Conservation (phyloP, 2,329 filamentous ascomycete species). For the Balansia obtecta region DNA sequence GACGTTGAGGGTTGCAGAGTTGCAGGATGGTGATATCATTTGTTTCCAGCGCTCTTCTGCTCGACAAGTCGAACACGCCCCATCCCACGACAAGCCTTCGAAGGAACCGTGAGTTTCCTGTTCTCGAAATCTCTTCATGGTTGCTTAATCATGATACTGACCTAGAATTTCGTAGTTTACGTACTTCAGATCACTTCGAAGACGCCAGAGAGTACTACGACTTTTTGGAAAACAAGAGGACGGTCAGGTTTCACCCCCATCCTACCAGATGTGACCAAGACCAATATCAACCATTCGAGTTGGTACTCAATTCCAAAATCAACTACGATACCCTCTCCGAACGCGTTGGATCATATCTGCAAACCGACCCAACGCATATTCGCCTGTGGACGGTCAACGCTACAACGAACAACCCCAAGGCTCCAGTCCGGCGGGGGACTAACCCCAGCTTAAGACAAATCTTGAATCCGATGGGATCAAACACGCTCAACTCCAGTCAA, state of each 20-base stretch:
- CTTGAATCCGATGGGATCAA: constrained; percentile 56
- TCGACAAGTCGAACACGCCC: constrained; percentile 26
- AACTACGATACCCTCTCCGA: constrained; percentile 77
- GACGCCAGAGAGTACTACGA: constrained; percentile 87
- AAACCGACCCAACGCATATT: constrained; percentile 71
- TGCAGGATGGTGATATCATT: constrained; percentile 94
- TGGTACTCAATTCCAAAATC: constrained; percentile 78
- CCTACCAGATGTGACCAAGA: constrained; percentile 40
- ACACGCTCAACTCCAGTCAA: constrained; percentile 58
- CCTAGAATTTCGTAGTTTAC: constrained; percentile 7
- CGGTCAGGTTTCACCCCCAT: constrained; percentile 65
- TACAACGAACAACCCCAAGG: constrained; percentile 64
- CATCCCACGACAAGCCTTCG: constrained; percentile 15
- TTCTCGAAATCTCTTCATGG: no score
- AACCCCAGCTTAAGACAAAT: constrained; percentile 67
- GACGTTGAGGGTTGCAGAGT: constrained; percentile 78
- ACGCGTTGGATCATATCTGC: constrained; percentile 67
- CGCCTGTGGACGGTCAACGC: constrained; percentile 82
- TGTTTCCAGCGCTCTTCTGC: constrained; percentile 68
- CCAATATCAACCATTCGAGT: constrained; percentile 54
- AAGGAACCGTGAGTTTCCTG: constrained; percentile 19
- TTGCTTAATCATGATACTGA: background rate
- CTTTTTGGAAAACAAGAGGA: constrained; percentile 74
- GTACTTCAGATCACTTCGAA: constrained; percentile 38
- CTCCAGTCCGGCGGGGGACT: constrained; percentile 59